Conservation (phyloP, 768 basidiomycete genomes). For the Gymnopilus dilepis region DNA sequence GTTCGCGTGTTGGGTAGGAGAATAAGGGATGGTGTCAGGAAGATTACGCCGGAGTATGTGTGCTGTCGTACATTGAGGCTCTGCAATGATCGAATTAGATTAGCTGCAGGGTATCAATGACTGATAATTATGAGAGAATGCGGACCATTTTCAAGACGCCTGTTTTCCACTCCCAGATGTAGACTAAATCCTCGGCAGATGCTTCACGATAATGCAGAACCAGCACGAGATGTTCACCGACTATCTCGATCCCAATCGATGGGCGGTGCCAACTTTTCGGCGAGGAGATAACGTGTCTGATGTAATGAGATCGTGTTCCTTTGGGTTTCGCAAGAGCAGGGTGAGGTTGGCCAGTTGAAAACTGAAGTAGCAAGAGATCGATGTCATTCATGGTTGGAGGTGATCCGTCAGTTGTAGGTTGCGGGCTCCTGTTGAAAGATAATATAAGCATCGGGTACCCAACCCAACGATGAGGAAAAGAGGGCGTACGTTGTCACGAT, state of each 20-base stretch:
- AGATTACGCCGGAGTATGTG: slow-evolving; percentile 38
- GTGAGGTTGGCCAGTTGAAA: slow-evolving; percentile 43
- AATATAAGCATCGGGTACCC: background rate
- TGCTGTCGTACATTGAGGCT: slow-evolving; percentile 26
- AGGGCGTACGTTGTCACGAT: slow-evolving; percentile 41
- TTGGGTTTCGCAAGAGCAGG: slow-evolving; percentile 21
- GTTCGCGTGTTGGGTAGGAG: slow-evolving; percentile 40
- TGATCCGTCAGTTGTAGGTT: background rate
- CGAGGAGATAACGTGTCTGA: slow-evolving; percentile 34
- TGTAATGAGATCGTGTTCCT: slow-evolving; percentile 27
- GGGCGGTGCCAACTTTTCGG: slow-evolving; percentile 27
- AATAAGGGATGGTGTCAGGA: slow-evolving; percentile 38
- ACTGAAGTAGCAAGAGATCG: slow-evolving; percentile 34
- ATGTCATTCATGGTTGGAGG: slow-evolving; percentile 12
- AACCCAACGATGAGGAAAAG: background rate
- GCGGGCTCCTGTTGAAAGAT: background rate
- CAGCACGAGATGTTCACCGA: slow-evolving; percentile 49
- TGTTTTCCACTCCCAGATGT: slow-evolving; percentile 50
- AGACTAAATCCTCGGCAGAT: slow-evolving; percentile 36
- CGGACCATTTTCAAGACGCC: slow-evolving; percentile 42
- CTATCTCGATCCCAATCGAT: slow-evolving; percentile 48
- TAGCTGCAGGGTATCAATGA: no score
- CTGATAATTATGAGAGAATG: background rate
- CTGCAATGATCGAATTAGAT: slow-evolving; percentile 13
- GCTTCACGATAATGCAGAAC: slow-evolving; percentile 31